phyloP scores from a whole-genome alignment of 345 rosid species.

The Ailanthus altissimus region DNA sequence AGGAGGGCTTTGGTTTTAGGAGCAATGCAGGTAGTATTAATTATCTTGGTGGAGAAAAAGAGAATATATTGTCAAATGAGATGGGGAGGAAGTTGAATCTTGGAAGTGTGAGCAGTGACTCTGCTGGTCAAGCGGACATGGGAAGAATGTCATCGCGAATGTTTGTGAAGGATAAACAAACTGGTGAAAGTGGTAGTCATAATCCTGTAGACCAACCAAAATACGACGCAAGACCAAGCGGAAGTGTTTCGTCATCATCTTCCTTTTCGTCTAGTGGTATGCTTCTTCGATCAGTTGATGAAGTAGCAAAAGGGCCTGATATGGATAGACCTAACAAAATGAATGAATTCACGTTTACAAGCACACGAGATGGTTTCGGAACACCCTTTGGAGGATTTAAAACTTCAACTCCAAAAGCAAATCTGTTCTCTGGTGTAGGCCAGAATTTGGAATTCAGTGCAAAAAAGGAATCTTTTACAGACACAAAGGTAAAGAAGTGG shows the following conservation, averaged over 20 bases:
- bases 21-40: conserved; percentile 25
- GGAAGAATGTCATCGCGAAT: conserved; percentile 31
- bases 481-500: conserved; percentile 51
- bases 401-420: conserved; percentile 50
- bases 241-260: conserved; percentile 26
- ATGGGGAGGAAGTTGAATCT: conserved; percentile 60
- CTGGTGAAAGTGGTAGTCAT: conserved; percentile 28
- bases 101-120: conserved; percentile 32
- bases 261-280: conserved; percentile 8
- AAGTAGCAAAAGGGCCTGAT: conserved; percentile 27
- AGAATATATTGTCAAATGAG: conserved; percentile 46
- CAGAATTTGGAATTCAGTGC: conserved; percentile 60
- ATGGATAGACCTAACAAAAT: conserved; percentile 30
- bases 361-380: conserved; percentile 35
- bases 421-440: conserved; percentile 43
- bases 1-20: conserved; percentile 27
- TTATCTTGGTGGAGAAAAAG: conserved; percentile 41
- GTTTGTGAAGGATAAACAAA: conserved; percentile 30
- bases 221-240: conserved; percentile 15
- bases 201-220: conserved; percentile 31
- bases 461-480: conserved; percentile 49
- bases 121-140: conserved; percentile 29
- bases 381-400: conserved; percentile 52
- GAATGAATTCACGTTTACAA: conserved; percentile 35
- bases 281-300: conserved; percentile 28